A percentile compares a stretch with the other conserved stretches of the same genome.
phyloP scores from a whole-genome alignment of 768 basidiomycete species.

The Hericium erinaceus region DNA sequence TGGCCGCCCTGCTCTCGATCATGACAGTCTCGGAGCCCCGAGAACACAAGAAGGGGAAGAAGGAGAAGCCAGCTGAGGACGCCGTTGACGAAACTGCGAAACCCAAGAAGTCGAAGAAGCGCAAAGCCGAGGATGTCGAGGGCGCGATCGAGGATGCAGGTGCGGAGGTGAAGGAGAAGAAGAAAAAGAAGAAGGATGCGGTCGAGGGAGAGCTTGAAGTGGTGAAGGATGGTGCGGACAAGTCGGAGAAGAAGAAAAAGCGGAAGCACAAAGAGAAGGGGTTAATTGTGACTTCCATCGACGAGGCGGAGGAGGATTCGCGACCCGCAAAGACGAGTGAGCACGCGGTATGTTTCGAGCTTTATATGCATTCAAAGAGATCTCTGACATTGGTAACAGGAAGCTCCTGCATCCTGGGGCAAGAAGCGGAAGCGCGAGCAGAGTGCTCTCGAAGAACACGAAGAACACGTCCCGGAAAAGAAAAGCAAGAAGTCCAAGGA shows the following conservation, averaged over 20 bases:
- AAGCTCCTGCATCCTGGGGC: too few relatives aligned
- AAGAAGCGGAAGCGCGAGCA: not conserved
- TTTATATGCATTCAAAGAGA: too few relatives aligned
- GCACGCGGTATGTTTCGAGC: not conserved
- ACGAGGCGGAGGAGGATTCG: not conserved
- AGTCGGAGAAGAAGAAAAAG: slow-evolving; percentile 7
- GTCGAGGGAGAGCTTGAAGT: not conserved
- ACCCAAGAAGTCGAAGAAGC: not conserved
- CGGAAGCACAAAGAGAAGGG: slow-evolving; percentile 1
- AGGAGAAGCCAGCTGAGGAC: not conserved
- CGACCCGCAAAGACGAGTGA: not conserved
- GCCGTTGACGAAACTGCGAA: not conserved
- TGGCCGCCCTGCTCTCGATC: too few relatives aligned
- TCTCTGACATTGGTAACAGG: not conserved
- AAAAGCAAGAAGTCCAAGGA: slow-evolving; percentile 12
- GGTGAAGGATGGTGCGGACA: not conserved
- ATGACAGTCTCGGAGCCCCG: too few relatives aligned
- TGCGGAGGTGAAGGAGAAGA: slow-evolving; percentile 6
- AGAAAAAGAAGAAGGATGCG: slow-evolving; percentile 7
- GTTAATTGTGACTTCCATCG: not conserved
- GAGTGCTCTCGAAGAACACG: not conserved
- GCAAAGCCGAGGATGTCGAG: slow-evolving; percentile 1
- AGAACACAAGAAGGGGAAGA: not conserved
- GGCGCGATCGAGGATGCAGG: not conserved
- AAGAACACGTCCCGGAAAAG: not conserved